These are phyloP conservation scores for sunflower (Helianthus annuus) DNA, from an alignment of 129 eudicot genomes.

Conservation along the genomic window DNA sequence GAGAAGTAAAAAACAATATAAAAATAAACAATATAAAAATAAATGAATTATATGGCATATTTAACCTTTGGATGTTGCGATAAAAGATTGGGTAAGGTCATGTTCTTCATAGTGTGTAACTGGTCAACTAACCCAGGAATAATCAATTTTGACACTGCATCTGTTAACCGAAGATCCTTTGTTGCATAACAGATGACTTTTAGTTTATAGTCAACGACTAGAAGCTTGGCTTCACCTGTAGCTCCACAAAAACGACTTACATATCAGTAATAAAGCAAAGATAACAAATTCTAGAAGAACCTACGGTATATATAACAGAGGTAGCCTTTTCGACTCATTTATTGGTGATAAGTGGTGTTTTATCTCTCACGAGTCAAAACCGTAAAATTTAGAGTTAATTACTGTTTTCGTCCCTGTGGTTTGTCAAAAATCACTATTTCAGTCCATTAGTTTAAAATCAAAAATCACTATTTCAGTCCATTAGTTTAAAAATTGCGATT, in stretches of 20 bases:
- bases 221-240: constrained; percentile 60
- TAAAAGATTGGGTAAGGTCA: constrained; percentile 57
- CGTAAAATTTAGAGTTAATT: not conserved
- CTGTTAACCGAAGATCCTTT: constrained; percentile 55
- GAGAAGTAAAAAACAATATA: not conserved
- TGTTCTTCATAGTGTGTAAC: constrained; percentile 64
- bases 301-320: constrained; percentile 3
- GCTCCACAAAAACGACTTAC: constrained; percentile 39
- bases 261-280: constrained; percentile 9
- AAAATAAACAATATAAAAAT: not conserved
- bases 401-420: no score
- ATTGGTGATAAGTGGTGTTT: not conserved
- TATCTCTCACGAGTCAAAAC: not conserved
- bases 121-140: constrained; percentile 90
- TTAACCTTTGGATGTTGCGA: constrained; percentile 64
- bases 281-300: not conserved
- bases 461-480: no score
- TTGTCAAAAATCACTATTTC: no score
- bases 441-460: no score
- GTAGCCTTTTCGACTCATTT: constrained; percentile 4
- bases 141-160: constrained; percentile 65
- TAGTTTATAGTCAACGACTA: constrained; percentile 70
- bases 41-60: not conserved
- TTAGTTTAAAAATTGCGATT: no score
- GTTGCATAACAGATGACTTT: constrained; percentile 82